Percentiles rank a stretch among this genome's conserved stretches.
phyloP scores from a whole-genome alignment of 139 green algal species.

The Spirogloea muscicola region DNA sequence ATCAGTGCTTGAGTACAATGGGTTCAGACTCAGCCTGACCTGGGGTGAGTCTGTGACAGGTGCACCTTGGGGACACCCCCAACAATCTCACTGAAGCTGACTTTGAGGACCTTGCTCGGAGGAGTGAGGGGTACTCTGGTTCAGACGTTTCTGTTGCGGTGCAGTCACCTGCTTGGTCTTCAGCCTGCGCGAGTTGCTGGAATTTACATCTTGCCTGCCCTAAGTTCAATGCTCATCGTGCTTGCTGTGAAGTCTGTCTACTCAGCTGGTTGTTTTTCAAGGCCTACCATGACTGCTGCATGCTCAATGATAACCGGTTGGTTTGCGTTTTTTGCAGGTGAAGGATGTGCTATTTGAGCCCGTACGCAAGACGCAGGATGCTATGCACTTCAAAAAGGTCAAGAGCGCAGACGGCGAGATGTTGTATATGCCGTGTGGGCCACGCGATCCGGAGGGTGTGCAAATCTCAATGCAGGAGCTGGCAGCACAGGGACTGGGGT shows the following conservation, averaged over 20 bases:
- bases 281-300: too few relatives aligned
- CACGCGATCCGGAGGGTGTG: slow-evolving; percentile 61
- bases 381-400: slow-evolving; percentile 85
- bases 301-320: too few relatives aligned
- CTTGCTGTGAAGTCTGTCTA: too few relatives aligned
- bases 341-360: slow-evolving; percentile 98
- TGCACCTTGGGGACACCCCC: slow-evolving; percentile 92
- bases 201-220: too few relatives aligned
- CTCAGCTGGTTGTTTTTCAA: too few relatives aligned
- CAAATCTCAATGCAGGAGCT: slow-evolving; percentile 71
- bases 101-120: slow-evolving; percentile 72
- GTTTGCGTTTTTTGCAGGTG: slow-evolving; percentile 40
- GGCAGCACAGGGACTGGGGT: slow-evolving; percentile 60
- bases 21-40: too few relatives aligned
- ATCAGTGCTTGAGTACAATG: too few relatives aligned
- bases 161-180: too few relatives aligned
- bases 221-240: too few relatives aligned
- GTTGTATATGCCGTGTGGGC: slow-evolving; percentile 72
- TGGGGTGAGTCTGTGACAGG: too few relatives aligned
- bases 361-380: slow-evolving; percentile 87
- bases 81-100: slow-evolving; percentile 66
- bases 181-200: too few relatives aligned
- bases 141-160: slow-evolving; percentile 56
- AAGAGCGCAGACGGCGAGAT: slow-evolving; percentile 34
- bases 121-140: slow-evolving; percentile 86